Base-by-base conservation (phyloP, 805 yeast genomes). In the Kregervanrija delftensis region DNA sequence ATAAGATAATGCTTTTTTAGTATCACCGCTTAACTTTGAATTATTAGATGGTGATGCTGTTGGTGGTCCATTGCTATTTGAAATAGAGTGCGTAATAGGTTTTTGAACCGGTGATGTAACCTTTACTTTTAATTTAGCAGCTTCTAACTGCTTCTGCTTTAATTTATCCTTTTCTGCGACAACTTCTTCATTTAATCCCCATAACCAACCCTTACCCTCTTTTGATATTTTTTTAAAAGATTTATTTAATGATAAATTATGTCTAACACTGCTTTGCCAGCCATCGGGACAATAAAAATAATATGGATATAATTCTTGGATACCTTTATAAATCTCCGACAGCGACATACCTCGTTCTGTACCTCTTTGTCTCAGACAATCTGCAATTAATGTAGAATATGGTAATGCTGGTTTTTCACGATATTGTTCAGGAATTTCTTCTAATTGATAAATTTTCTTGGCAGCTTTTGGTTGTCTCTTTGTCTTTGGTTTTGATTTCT, bases 201-300 rank as follows among this genome's bases (percentile, higher is more conserved):
- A 91, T 30, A 86, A 67, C 95, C 96, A 90, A 46, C 96, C 96
- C 61, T 85, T 85, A n/a, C 95, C 93, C 54, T 86, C 93, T 48
- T 84, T 83, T 34, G 88, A 79, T 12, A 85, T 82, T 57, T 85
- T 85, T 43, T 78, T 73, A 67, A 91, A 93, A 6, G 91, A 81
- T 65, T 87, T 88, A 65, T 89, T 89, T 52, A 88, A 71, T 16
- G 91, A 83, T 35, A 93, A 70, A 56, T 89, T 90, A 65, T 93
- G 99, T 42, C 95, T 76, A 14, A 93, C 95, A 0, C 95, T 80
- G 58, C 86, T 83, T 66, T 93, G 99, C 99, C 99, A 93, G 3
- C 98, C 98, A 62, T 89, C 96, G 0, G 95, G 91, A 56, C 97
- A 90, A 64, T 87, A 91, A 55, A 82, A 77, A 66, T 87, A 93